Conservation (phyloP, 768 basidiomycete species). For the Favolaschia claudopus region DNA sequence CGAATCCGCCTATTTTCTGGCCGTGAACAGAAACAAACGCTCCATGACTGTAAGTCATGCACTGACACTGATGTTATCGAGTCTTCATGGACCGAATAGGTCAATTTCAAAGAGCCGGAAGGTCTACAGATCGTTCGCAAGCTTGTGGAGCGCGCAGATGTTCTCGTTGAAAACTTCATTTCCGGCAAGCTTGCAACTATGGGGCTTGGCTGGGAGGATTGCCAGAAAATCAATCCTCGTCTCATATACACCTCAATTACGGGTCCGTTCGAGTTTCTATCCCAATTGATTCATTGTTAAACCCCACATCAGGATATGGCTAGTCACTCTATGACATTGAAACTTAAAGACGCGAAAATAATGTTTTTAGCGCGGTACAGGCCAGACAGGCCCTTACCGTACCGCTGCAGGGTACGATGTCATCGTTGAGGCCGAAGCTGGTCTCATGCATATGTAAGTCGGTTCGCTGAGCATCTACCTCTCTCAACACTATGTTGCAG, state of each 20-base stretch:
- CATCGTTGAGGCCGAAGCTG: conserved; percentile 87
- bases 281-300: background rate
- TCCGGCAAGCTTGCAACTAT: conserved; percentile 85
- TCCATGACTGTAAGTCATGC: conserved; percentile 72
- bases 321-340: no score
- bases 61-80: background rate
- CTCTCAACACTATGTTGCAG: conserved; percentile 42
- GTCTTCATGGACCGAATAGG: background rate
- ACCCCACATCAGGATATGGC: conserved; percentile 65
- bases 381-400: conserved; percentile 89
- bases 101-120: conserved; percentile 79
- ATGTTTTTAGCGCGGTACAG: no score
- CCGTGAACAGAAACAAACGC: conserved; percentile 88
- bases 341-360: no score
- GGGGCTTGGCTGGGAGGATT: conserved; percentile 88
- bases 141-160: conserved; percentile 77
- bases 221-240: conserved; percentile 75
- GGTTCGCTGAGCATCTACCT: conserved; percentile 5
- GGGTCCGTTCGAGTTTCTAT: conserved; percentile 49
- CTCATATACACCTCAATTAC: conserved; percentile 92
- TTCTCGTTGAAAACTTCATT: conserved; percentile 90
- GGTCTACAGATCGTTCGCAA: conserved; percentile 79
- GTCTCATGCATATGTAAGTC: conserved; percentile 90
- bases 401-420: conserved; percentile 90
- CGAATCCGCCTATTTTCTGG: conserved; percentile 93